phyloP scores from a whole-genome alignment of 108 stramenopile genomes.

The Cyclotella cryptica region DNA sequence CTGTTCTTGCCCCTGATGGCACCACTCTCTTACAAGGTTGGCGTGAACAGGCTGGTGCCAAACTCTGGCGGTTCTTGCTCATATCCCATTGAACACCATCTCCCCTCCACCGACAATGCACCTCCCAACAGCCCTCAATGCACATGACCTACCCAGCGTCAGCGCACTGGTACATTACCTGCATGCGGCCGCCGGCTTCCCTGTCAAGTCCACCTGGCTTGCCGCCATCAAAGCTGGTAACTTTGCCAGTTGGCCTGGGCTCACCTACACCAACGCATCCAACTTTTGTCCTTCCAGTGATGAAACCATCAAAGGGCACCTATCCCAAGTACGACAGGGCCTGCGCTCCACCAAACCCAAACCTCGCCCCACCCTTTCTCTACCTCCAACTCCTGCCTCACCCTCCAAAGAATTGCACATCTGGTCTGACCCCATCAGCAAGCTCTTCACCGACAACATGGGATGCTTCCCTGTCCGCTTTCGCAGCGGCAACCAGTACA shows the following conservation, averaged over 20 bases:
- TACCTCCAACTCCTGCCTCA: background rate
- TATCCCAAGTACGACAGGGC: too few relatives aligned
- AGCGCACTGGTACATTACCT: background rate
- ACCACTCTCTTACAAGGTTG: background rate
- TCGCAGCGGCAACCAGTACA: too few relatives aligned
- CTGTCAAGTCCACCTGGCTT: constrained; percentile 7
- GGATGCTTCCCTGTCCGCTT: too few relatives aligned
- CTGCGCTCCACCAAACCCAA: background rate
- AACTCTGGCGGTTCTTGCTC: background rate
- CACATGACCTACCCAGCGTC: background rate
- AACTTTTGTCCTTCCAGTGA: background rate
- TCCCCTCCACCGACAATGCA: background rate
- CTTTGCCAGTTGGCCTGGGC: background rate
- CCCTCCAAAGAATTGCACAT: background rate
- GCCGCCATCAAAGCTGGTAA: background rate
- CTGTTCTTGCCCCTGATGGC: background rate
- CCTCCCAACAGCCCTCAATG: background rate
- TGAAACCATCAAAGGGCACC: too few relatives aligned
- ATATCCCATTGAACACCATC: background rate
- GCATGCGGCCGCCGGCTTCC: background rate
- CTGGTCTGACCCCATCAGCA: background rate
- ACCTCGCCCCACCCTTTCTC: background rate
- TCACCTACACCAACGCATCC: background rate
- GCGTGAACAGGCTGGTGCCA: background rate
- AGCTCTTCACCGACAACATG: background rate